These are phyloP conservation scores for Acanthamoeba lugdunensis DNA, from an alignment of 208 protist genomes.

Conservation along the genomic window DNA sequence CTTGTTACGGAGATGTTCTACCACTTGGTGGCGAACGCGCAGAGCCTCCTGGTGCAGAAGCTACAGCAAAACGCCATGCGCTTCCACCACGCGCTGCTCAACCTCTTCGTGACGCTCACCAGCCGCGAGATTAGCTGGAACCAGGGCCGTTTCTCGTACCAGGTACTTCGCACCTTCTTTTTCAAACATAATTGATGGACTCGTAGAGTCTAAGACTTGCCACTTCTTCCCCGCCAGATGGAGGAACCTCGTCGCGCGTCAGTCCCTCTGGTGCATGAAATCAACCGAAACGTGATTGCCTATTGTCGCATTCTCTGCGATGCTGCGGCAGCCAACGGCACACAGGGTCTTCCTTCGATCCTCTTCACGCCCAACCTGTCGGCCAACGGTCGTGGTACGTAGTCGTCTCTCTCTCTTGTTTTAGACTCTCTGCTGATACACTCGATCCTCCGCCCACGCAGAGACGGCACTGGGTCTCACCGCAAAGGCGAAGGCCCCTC, in stretches of 20 bases:
- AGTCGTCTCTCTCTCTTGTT: neutral
- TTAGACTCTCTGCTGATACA: neutral
- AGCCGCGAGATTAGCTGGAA: constrained; percentile 36
- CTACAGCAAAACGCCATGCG: constrained; percentile 65
- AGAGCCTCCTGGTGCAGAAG: constrained; percentile 42
- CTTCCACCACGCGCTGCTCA: constrained; percentile 73
- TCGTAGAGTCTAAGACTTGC: neutral
- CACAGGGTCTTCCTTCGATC: constrained; percentile 25
- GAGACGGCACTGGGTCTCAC: constrained; percentile 25
- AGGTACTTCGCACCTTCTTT: neutral
- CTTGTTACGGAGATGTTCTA: constrained; percentile 67
- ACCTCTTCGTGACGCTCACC: constrained; percentile 36
- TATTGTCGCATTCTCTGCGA: constrained; percentile 68
- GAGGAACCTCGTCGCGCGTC: constrained; percentile 20
- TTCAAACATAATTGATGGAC: no score
- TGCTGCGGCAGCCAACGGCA: neutral
- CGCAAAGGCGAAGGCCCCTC: constrained; percentile 7
- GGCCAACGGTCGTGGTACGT: neutral
- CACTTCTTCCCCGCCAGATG: neutral
- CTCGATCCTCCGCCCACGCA: neutral
- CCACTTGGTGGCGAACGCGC: constrained; percentile 44
- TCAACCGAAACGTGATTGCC: constrained; percentile 61
- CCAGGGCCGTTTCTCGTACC: neutral
- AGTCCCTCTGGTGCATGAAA: constrained; percentile 13
- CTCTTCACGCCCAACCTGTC: constrained; percentile 63